phyloP scores from a whole-genome alignment of 345 rosid genomes.

The Moringa oleifera region DNA sequence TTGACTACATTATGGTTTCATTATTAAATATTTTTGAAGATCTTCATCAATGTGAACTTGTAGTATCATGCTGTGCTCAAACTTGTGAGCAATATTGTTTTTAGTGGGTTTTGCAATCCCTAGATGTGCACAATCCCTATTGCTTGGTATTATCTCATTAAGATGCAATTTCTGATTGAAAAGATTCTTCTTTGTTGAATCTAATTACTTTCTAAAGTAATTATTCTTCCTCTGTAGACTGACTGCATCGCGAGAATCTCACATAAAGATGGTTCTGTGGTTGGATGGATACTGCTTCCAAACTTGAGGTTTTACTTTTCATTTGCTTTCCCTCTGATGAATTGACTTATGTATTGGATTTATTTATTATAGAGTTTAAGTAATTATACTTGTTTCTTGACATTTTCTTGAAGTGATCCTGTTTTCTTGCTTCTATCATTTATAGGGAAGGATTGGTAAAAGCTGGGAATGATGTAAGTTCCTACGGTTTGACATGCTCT shows the following conservation, averaged over 20 bases:
- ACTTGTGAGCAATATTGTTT: too few species aligned
- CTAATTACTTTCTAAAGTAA: neutral
- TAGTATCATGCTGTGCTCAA: too few species aligned
- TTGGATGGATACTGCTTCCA: conserved; percentile 66
- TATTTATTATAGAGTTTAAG: neutral
- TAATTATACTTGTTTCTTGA: too few species aligned
- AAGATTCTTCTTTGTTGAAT: too few species aligned
- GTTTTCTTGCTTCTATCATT: conserved; percentile 7
- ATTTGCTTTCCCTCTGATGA: conserved; percentile 1
- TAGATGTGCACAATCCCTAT: too few species aligned
- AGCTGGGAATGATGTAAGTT: conserved; percentile 49
- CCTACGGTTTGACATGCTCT: too few species aligned
- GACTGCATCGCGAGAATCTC: conserved; percentile 81
- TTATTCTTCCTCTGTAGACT: conserved; percentile 32
- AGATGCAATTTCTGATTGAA: too few species aligned
- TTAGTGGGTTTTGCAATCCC: too few species aligned
- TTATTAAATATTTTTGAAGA: too few species aligned
- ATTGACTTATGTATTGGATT: conserved; percentile 5
- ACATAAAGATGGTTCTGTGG: conserved; percentile 36
- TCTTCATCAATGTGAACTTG: too few species aligned
- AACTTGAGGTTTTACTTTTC: conserved; percentile 47
- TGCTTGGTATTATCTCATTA: too few species aligned
- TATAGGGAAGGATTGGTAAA: conserved; percentile 42
- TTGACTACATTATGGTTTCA: too few species aligned
- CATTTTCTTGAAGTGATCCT: neutral